Evolutionary conservation across 805 yeast genomes (phyloP).

Genomic region (Ogataea salicorniae): DNA sequence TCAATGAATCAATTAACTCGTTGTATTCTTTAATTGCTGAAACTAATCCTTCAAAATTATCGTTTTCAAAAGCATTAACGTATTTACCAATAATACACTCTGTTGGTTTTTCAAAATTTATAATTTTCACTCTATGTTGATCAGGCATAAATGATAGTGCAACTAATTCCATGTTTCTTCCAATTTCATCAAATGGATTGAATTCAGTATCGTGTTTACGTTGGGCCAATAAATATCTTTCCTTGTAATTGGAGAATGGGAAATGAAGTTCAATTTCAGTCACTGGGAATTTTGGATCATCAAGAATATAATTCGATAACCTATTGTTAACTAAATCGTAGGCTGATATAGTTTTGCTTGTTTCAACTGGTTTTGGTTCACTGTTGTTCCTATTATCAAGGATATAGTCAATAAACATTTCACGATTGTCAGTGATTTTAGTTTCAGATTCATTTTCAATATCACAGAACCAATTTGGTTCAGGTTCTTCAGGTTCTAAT

Average conservation of each 20-base stretch:
- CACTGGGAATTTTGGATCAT: constrained; percentile 23
- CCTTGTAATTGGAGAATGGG: constrained; percentile 44
- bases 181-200: constrained; percentile 62
- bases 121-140: constrained; percentile 27
- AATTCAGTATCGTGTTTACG: constrained; percentile 51
- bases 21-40: constrained; percentile 41
- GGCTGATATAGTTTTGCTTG: constrained; percentile 13
- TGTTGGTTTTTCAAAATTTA: constrained; percentile 31
- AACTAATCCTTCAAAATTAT: constrained; percentile 28
- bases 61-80: constrained; percentile 28
- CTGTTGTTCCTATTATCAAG: constrained; percentile 18
- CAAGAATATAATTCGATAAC: constrained; percentile 23
- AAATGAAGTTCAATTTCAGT: constrained; percentile 27
- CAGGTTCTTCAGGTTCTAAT: constrained; percentile 1
- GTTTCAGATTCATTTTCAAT: constrained; percentile 14
- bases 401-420: constrained; percentile 18
- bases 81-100: constrained; percentile 37
- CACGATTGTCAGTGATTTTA: constrained; percentile 9
- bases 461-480: constrained; percentile 22
- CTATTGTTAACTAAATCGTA: constrained; percentile 15
- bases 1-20: constrained; percentile 31
- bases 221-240: constrained; percentile 42
- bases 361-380: neutral
- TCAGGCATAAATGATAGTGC: constrained; percentile 38
- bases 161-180: constrained; percentile 40